Base-by-base conservation (phyloP, 148 eudicot species). In the Fagopyrum esculentum region DNA sequence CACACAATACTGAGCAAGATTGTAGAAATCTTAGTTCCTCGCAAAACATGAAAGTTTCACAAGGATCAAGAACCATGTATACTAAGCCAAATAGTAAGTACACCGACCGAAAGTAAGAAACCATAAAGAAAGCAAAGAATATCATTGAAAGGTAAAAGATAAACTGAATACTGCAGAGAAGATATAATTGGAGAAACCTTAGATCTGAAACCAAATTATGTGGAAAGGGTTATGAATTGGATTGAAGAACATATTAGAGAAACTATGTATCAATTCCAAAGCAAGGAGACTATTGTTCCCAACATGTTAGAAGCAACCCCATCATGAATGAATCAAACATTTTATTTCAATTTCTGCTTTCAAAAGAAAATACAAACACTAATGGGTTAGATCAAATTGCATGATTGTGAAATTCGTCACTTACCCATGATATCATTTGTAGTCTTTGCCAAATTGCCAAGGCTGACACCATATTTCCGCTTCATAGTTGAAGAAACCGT, bases 341-440 rank as follows among this genome's bases (percentile, higher is more conserved):
- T 66, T 40, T 22, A 35, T 12, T 49, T 12, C 52, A 49, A 10
- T 49, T 35, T 30, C 13, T 5, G 29, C 17, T 40, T 66, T 13
- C 0, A 13, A 40, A 60, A 26, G 9, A 12, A 64, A 66, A 13
- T 40, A 66, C 71, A 66, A 40, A 12, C 47, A 66, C 68, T 29
- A 35, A 66, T 43, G 35, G 9, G 8, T 17, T 12, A 15, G 46
- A 15, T 40, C 19, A 66, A 40, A 66, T 66, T 66, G 47, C 46
- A 71, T 71, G 47, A 3, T 13, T 46, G n/a, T 17, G 55, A 71
- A 46, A 19, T 64, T 55, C 12, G 44, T 56, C 75, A 85, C 85
- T 84, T 85, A 93, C 97, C 76, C 61, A 77, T 75, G 66, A 49
- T 80, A 73, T 73, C 76, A 26, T 64, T 72, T 72, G 77, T 60